Conservation (phyloP, 2,329 filamentous ascomycete genomes). For the Aureobasidium vineae region DNA sequence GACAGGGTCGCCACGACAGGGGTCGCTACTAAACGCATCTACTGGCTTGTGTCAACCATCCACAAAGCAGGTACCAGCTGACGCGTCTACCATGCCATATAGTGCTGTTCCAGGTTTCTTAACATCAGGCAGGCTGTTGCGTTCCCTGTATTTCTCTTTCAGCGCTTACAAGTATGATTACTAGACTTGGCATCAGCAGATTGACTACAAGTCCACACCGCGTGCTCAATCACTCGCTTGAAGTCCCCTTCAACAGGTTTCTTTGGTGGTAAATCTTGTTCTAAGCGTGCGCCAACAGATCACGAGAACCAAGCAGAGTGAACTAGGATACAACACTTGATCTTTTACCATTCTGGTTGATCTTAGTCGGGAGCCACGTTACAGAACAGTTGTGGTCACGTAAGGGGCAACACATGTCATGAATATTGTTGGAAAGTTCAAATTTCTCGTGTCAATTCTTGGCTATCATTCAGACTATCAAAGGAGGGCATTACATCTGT, state of each 20-base stretch:
- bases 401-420: background rate
- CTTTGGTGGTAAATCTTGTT: background rate
- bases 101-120: background rate
- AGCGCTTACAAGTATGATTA: background rate
- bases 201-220: background rate
- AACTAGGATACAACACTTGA: background rate
- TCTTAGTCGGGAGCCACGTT: background rate
- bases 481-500: conserved; percentile 20
- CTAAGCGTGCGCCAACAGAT: background rate
- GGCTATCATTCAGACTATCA: conserved; percentile 11
- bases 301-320: background rate
- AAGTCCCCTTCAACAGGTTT: background rate
- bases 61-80: conserved; percentile 4
- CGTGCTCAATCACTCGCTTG: background rate
- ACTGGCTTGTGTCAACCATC: background rate
- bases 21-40: background rate
- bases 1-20: conserved; percentile 12
- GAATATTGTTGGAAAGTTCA: background rate
- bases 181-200: background rate
- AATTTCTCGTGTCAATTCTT: conserved; percentile 4
- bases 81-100: conserved; percentile 2
- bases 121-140: background rate
- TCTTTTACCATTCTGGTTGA: too few species aligned
- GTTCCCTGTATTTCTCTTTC: background rate
- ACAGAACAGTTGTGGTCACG: background rate